Conservation (phyloP, 2,329 filamentous ascomycete species). For the Periglandula ipomoeae region DNA sequence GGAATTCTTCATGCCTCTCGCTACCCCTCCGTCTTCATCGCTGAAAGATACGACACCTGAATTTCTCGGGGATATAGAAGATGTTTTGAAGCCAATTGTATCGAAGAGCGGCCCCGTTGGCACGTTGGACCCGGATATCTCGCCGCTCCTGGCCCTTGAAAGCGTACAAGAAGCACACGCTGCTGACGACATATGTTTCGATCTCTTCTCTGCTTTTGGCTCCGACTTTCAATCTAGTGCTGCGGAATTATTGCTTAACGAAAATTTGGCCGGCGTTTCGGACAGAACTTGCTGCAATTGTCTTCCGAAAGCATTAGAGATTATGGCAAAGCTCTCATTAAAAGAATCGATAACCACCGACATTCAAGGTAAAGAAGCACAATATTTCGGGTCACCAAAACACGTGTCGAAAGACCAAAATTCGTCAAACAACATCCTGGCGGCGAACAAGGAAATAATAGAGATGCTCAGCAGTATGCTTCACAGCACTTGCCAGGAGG, state of each 20-base stretch:
- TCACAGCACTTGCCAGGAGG: slow-evolving; percentile 21
- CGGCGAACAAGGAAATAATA: slow-evolving; percentile 6
- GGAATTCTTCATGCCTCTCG: neutral
- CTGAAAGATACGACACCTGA: neutral
- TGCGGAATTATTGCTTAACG: neutral
- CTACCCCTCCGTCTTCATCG: neutral
- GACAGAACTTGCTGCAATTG: neutral
- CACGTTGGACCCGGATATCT: too few species aligned
- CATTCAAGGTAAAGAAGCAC: too few species aligned
- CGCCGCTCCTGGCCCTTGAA: neutral
- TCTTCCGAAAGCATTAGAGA: neutral
- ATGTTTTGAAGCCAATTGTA: neutral
- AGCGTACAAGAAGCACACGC: neutral
- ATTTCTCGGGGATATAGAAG: neutral
- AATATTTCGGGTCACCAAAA: too few species aligned
- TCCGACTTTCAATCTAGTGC: neutral
- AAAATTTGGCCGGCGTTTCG: neutral
- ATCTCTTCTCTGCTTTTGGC: neutral
- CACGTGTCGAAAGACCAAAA: neutral
- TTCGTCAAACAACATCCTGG: neutral
- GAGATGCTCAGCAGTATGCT: slow-evolving; percentile 15
- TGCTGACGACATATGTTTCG: neutral
- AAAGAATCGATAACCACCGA: neutral
- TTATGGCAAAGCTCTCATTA: slow-evolving; percentile 1
- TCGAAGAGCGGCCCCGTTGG: neutral